Base-by-base conservation (phyloP, 1,139 yeast species). In the Debaryomyces sp. region DNA sequence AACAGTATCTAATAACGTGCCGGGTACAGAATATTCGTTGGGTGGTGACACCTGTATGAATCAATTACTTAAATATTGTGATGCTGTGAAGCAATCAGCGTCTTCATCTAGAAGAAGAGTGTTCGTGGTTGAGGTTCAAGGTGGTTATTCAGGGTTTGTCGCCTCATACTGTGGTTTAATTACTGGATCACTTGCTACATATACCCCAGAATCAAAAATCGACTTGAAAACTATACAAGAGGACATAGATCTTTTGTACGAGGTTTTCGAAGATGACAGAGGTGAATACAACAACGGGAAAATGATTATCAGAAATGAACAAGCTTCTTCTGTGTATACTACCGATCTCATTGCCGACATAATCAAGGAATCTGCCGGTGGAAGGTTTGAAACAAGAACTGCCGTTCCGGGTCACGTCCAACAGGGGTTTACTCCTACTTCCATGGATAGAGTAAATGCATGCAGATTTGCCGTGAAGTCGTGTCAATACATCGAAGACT, bases 101-200 rank as follows among this genome's bases (percentile, higher is more conserved):
- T 85, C 97, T 18, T 90, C 98, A 21, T 87, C 97, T 3, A 84
- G 99, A 73, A 89, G 95, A 60, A 82, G 99, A 63, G 96, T 89
- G 6, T 94, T 94, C 66, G 97, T 94, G 26, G 96, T 94, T 53
- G 99, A 94, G 63, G 96, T 89, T 32, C 98, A 94, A 75, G 99
- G 99, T 59, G 99, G 98, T 48, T 87, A 90, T 70, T 87, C 96
- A 7, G 99, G 99, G 29, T 94, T 83, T 67, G 84, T 94, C 60
- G 97, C 98, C 10, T 84, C 96, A 1, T 84, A 81, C 64, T 87
- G 92, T 34, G 92, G 95, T n/a, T 77, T 94, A 54, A 88, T 90
- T 44, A 87, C 94, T 42, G 99, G 99, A 51, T 96, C 98, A 1
- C 84, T 88, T 56, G 96, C 96, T 7, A 89, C 94, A 6, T 94